These are phyloP conservation scores for Rhizopogon vulgaris DNA, from an alignment of 768 basidiomycete genomes.

Conservation along the genomic window DNA sequence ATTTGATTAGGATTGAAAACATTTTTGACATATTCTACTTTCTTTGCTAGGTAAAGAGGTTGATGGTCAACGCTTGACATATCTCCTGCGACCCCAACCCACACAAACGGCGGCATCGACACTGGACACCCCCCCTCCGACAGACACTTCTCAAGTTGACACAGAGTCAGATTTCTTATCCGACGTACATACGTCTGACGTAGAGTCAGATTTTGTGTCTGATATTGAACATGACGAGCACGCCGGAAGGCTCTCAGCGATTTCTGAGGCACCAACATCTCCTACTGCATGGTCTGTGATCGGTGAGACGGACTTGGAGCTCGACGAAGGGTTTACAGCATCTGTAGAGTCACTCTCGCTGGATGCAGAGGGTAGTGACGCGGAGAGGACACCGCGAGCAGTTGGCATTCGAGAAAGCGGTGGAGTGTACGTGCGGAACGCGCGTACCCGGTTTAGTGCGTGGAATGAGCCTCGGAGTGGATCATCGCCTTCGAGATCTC, in stretches of 20 bases:
- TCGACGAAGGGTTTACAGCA: constrained; percentile 27
- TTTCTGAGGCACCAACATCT: constrained; percentile 21
- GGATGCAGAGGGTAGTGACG: constrained; percentile 15
- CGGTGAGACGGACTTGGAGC: constrained; percentile 23
- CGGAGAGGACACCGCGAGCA: not conserved
- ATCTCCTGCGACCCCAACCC: constrained; percentile 75
- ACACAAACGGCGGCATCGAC: constrained; percentile 42
- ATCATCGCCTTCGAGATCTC: constrained; percentile 54
- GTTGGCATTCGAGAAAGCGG: not conserved
- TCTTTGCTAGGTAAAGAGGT: constrained; percentile 35
- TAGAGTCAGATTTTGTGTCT: constrained; percentile 26
- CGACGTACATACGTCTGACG: constrained; percentile 46
- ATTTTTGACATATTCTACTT: not conserved
- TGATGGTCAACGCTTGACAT: constrained; percentile 58
- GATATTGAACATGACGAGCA: constrained; percentile 17
- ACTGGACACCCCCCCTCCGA: constrained; percentile 68
- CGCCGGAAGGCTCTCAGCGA: constrained; percentile 16
- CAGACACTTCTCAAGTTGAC: constrained; percentile 50
- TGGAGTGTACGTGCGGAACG: constrained; percentile 13
- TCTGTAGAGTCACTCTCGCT: constrained; percentile 31
- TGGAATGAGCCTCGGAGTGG: constrained; percentile 31
- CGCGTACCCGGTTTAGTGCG: constrained; percentile 25
- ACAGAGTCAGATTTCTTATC: constrained; percentile 50
- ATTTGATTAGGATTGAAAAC: not conserved
- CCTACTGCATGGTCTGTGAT: constrained; percentile 35